Conservation (phyloP, 768 basidiomycete species). For the Termitomyces bulborhizus region DNA sequence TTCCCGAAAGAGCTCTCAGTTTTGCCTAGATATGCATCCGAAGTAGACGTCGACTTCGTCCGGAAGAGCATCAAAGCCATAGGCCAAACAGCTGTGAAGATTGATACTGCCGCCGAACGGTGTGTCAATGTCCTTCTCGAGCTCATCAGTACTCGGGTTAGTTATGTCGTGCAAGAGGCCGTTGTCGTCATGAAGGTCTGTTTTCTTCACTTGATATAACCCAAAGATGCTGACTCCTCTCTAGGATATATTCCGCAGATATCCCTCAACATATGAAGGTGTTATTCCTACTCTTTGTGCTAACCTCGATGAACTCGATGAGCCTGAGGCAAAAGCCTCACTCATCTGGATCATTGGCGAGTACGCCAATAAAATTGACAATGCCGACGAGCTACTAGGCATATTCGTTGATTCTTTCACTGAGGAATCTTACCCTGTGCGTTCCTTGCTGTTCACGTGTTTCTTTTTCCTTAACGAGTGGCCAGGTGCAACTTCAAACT, state of each 20-base stretch:
- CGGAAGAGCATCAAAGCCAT: constrained; percentile 93
- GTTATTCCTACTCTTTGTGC: constrained; percentile 93
- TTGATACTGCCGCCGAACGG: constrained; percentile 86
- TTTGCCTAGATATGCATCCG: constrained; percentile 76
- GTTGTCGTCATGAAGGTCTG: constrained; percentile 96
- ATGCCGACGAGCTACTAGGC: constrained; percentile 86
- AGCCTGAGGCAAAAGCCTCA: constrained; percentile 96
- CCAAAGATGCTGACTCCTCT: background rate
- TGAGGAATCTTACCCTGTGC: constrained; percentile 88
- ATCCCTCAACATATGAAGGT: constrained; percentile 93
- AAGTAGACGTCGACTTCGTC: constrained; percentile 98
- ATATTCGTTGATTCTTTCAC: constrained; percentile 90
- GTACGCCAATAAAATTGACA: constrained; percentile 96
- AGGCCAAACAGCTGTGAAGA: constrained; percentile 93
- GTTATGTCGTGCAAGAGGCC: constrained; percentile 97
- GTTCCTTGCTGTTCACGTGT: constrained; percentile 15
- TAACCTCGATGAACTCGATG: constrained; percentile 93
- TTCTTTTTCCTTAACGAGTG: constrained; percentile 1
- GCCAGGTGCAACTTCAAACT: constrained; percentile 68
- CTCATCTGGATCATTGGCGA: constrained; percentile 99
- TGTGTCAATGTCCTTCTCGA: constrained; percentile 94
- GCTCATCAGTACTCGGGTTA: constrained; percentile 87
- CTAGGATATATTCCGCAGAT: constrained; percentile 97
- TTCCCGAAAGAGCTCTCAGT: background rate
- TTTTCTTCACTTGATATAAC: background rate